Percentiles rank a stretch among this genome's conserved stretches.
phyloP scores from a whole-genome alignment of 1,284 basidiomycete genomes.

The Ustilago esculenta region DNA sequence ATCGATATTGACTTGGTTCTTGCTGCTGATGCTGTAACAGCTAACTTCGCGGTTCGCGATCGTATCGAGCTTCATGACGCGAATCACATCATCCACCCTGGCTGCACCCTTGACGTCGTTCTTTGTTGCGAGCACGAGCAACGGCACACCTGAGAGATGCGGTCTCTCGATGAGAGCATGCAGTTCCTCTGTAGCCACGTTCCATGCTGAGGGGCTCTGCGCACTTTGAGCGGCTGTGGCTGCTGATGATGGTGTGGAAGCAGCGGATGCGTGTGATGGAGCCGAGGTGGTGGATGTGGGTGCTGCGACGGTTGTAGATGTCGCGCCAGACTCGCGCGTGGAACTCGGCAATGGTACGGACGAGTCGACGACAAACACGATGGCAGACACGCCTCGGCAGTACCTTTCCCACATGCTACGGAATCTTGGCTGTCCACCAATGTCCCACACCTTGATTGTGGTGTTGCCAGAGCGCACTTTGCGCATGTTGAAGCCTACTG shows the following conservation, averaged over 20 bases:
- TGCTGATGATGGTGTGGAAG: background rate
- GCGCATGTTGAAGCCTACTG: constrained; percentile 87
- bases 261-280: constrained; percentile 5
- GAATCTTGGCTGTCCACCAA: constrained; percentile 92
- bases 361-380: constrained; percentile 76
- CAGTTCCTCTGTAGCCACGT: constrained; percentile 84
- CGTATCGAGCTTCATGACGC: constrained; percentile 73
- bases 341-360: constrained; percentile 31
- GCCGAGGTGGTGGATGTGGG: too few relatives aligned
- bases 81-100: constrained; percentile 85
- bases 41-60: constrained; percentile 74
- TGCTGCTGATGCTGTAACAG: constrained; percentile 75
- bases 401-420: constrained; percentile 89
- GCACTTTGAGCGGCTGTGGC: constrained; percentile 3
- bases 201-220: constrained; percentile 40
- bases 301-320: constrained; percentile 3
- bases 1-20: constrained; percentile 87
- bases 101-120: constrained; percentile 86
- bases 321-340: constrained; percentile 1
- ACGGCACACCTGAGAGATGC: constrained; percentile 79
- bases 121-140: constrained; percentile 96
- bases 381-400: constrained; percentile 90
- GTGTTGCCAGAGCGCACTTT: constrained; percentile 85
- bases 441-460: constrained; percentile 93
- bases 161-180: constrained; percentile 83